phyloP scores from a whole-genome alignment of 768 basidiomycete species.

The Rhodotorula paludigena region DNA sequence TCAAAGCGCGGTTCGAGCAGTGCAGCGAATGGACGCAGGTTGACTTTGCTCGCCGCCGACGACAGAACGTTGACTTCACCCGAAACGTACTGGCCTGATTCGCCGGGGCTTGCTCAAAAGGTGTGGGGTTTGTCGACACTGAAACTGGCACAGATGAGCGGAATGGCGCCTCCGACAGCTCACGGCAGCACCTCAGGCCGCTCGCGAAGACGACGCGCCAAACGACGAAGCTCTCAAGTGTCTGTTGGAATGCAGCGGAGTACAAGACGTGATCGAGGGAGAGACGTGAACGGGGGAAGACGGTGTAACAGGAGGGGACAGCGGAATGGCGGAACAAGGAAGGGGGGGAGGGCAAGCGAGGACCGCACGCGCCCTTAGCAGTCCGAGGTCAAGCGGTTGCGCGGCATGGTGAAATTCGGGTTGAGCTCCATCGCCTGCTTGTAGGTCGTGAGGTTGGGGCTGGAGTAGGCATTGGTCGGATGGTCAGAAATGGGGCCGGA shows the following conservation, averaged over 20 bases:
- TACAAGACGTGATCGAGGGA: too few relatives aligned
- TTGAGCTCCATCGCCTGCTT: background rate
- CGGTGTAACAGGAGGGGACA: background rate
- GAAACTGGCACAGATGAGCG: too few relatives aligned
- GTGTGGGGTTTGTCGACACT: too few relatives aligned
- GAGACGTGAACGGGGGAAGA: background rate
- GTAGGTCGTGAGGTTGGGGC: conserved; percentile 6
- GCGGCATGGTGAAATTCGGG: conserved; percentile 8
- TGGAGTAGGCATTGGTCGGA: background rate
- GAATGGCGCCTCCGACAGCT: too few relatives aligned
- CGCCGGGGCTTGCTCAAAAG: too few relatives aligned
- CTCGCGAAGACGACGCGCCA: background rate
- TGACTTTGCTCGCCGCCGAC: too few relatives aligned
- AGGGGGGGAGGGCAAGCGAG: background rate
- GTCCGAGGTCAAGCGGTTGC: conserved; percentile 5
- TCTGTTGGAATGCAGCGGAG: background rate
- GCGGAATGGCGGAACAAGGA: background rate
- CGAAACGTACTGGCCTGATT: too few relatives aligned
- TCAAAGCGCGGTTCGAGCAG: too few relatives aligned
- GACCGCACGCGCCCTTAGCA: background rate
- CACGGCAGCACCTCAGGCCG: background rate
- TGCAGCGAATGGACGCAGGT: too few relatives aligned
- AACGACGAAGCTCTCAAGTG: conserved; percentile 11
- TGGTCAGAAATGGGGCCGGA: background rate
- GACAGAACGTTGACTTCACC: too few relatives aligned